Evolutionary conservation across 495 filamentous ascomycete genomes (phyloP), one percentile per base, ranked within the genome.

Genomic region (Lasiosphaeris hirsuta): DNA sequence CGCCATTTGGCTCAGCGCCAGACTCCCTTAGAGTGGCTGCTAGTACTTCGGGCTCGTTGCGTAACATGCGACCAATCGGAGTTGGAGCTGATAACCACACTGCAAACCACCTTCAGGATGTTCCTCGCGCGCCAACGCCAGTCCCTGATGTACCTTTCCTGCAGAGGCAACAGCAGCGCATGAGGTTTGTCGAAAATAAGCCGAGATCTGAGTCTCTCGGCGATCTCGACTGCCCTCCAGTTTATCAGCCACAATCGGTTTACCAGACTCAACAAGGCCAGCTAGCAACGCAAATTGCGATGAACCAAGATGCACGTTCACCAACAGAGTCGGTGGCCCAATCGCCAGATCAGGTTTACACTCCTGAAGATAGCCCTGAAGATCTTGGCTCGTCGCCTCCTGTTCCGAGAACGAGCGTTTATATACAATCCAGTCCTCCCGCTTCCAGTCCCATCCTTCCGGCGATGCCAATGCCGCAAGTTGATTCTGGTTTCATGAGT

Each of bases 1-100:
- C 84, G 6, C 81, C 86, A 6, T 84, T 94, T 63, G 88, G 85
- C 41, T 77, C 82, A 30, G 84, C 84, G 45, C 81, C 85, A 15
- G 88, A 90, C 38, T 95, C 91, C 7, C 75, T 96, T n/a, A 80
- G 92, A 52, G 90, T 96, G 10, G 85, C 88, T 60, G 92, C 92
- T 15, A 94, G 90, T 68, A 93, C 90, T 13, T 84, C 91, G 34
- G 89, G 89, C 14, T 95, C 92, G 7, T 79, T 96, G 55, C 89
- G 91, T n/a, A 84, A 87, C 42, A 88, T 95, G 71, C 82, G 89
- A 53, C 92, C 91, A 7, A 82, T 89, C 34, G 80, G 86, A 7
- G 70, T 82, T 15, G 83, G 83, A 34, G 81, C 81, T 39, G 76
- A 78, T 6, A 65, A 63, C 0, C 68, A 77, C 39, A 40, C 38